Conservation (phyloP, 2,329 filamentous ascomycete genomes). For the Colletotrichum abscissum region DNA sequence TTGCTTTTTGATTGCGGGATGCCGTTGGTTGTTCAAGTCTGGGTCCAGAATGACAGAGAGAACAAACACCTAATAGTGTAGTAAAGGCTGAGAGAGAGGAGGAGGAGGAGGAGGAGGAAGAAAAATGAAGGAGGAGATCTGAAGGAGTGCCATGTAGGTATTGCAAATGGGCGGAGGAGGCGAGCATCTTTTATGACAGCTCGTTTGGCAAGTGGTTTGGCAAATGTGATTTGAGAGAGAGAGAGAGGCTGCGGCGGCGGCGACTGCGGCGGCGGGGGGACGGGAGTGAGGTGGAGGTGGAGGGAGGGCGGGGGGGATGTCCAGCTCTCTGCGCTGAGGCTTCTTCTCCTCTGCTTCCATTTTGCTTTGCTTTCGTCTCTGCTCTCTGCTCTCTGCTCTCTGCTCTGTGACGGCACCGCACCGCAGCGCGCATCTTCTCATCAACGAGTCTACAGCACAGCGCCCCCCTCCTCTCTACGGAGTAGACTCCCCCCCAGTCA, state of each 20-base stretch:
- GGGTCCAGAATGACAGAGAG: background rate
- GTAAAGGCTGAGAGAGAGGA: background rate
- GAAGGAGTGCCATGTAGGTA: background rate
- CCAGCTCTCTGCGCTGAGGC: background rate
- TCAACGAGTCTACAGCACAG: background rate
- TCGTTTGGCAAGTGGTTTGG: conserved; percentile 1
- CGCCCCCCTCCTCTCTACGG: background rate
- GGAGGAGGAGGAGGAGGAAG: background rate
- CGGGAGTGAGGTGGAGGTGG: background rate
- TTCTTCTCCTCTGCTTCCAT: no score
- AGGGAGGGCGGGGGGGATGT: background rate
- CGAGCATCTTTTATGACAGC: conserved; percentile 33
- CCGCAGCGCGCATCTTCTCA: conserved; percentile 2
- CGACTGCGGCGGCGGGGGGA: background rate
- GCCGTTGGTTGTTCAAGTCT: background rate
- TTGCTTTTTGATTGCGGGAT: background rate
- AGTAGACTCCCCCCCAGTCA: background rate
- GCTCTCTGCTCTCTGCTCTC: background rate
- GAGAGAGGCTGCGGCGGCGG: conserved; percentile 8
- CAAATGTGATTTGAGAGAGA: background rate
- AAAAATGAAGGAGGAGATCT: background rate
- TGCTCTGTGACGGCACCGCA: conserved; percentile 9
- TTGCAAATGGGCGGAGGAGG: conserved; percentile 5
- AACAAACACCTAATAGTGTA: conserved; percentile 32
- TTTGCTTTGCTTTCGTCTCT: no score